Evolutionary conservation across 2,329 filamentous ascomycete genomes (phyloP), one percentile per base, ranked within the genome.

Genomic region (Sclerotinia borealis): DNA sequence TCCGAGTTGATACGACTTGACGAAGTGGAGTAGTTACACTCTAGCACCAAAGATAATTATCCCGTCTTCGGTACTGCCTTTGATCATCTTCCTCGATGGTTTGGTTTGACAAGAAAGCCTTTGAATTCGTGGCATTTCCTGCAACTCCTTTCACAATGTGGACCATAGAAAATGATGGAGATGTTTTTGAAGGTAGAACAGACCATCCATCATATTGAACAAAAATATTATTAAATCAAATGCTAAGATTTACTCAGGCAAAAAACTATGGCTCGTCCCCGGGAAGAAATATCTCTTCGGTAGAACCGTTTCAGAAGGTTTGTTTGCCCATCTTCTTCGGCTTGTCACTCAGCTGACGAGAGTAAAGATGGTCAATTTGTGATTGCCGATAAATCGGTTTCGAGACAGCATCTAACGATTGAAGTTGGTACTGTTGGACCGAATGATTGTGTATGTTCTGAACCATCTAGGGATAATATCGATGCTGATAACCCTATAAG

Each of bases 271-370:
- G 93, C 81, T 96, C 66, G 86, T 89, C 64, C 93, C 93, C 2
- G 93, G 92, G 58, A 91, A 92, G 74, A 86, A 85, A 70, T 93
- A 95, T 75, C 82, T 96, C 25, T 91, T 96, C 74, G 93, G 93
- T 63, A 86, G 93, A 67, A 92, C 90, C 43, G 83, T 83, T 65
- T 82, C 83, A 63, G 86, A 89, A 71, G 80, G 86, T 85, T n/a
- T 36, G 48, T 52, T 52, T 45, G 48, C n/a, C 15, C 37, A 22
- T 22, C 22, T 4, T 54, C 19, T 43, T 52, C 6, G 22, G 11
- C 37, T 49, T 61, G 15, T 15, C 25, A 15, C 22, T 25, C 49
- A 36, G 15, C 55, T 59, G 31, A 59, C 22, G 11, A 54, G 17
- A 3, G 17, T 3, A 45, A 50, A 90, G 88, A 84, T 61, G 85